Evolutionary conservation across 78 protist species (phyloP).

Genomic region (Dictyostelium capitatum): DNA sequence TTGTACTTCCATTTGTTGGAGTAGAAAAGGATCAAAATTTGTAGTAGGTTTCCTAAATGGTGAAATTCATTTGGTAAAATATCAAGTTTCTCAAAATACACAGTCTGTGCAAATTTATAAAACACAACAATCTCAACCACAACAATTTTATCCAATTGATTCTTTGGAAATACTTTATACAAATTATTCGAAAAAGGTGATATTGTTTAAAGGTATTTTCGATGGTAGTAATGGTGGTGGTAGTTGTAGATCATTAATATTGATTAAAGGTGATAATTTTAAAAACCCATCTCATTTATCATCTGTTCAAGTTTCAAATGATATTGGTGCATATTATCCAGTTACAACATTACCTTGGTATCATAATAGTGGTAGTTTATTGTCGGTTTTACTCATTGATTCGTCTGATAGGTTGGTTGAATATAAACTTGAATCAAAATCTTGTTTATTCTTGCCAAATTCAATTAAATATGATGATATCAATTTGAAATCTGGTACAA

Average conservation of each 20-base stretch:
- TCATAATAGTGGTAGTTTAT: not conserved
- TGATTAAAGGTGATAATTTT: slow-evolving; percentile 58
- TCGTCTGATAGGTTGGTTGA: not conserved
- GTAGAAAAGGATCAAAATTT: slow-evolving; percentile 57
- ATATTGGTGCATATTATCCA: not conserved
- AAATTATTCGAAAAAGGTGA: slow-evolving; percentile 11
- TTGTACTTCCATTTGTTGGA: slow-evolving; percentile 37
- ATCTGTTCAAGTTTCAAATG: not conserved
- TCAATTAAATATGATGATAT: not conserved
- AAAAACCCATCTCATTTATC: slow-evolving; percentile 13
- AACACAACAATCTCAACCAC: not conserved
- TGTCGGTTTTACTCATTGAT: not conserved
- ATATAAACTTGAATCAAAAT: not conserved
- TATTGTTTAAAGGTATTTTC: slow-evolving; percentile 41
- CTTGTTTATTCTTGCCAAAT: not conserved
- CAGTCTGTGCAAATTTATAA: not conserved
- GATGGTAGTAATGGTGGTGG: not conserved
- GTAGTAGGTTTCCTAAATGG: slow-evolving; percentile 59
- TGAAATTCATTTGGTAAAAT: slow-evolving; percentile 4
- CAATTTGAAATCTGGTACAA: not conserved
- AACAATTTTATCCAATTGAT: slow-evolving; percentile 28
- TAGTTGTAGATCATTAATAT: not conserved
- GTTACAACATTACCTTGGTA: slow-evolving; percentile 25
- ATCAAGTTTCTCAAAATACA: not conserved
- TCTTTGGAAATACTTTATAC: slow-evolving; percentile 39